Base-by-base conservation (phyloP, 441 rosid species). In the Raphanus hybrid region DNA sequence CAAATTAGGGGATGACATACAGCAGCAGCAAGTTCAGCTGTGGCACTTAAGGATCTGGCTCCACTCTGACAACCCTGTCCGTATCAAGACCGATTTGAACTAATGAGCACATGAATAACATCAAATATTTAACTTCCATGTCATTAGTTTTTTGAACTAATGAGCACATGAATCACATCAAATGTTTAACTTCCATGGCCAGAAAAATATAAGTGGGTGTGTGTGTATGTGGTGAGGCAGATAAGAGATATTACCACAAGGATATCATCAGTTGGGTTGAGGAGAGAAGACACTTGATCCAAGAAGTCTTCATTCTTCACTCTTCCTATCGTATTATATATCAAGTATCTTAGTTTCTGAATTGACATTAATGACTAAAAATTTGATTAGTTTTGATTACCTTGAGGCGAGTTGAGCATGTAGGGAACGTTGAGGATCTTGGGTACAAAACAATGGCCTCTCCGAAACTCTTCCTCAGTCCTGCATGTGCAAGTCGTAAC, bases 31-130 rank as follows among this genome's bases (percentile, higher is more conserved):
- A 92, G 92, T 81, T 89, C 96, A 74, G 77, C 34, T 34, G 90
- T 76, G 29, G 97, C 97, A 26, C 80, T 69, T 60, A 86, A 73
- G 68, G 98, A 94, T 80, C 97, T 87, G 63, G 84, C 95, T 70
- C 97, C 97, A 79, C 96, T 87, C 77, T 86, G 94, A 79, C 98
- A 94, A 57, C 95, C 95, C 96, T 94, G 15, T 15, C 5, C 16
- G 15, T 39, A 65, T 15, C 61, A 66, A 48, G 1, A 6, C 45
- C 67, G 12, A 10, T 12, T 55, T 10, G 45, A 1, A 58, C 55
- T 29, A 60, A 59, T 39, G 3, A 39, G 39, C 76, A 18, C 63
- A 26, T 71, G 41, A 32, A 9, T 32, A 62, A 6, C 37, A 60
- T 60, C 10, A 32, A 62, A 8, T 14, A 7, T 14, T 29, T 52